phyloP scores from a whole-genome alignment of 208 protist species.

The Vickermania ingenoplastis region DNA sequence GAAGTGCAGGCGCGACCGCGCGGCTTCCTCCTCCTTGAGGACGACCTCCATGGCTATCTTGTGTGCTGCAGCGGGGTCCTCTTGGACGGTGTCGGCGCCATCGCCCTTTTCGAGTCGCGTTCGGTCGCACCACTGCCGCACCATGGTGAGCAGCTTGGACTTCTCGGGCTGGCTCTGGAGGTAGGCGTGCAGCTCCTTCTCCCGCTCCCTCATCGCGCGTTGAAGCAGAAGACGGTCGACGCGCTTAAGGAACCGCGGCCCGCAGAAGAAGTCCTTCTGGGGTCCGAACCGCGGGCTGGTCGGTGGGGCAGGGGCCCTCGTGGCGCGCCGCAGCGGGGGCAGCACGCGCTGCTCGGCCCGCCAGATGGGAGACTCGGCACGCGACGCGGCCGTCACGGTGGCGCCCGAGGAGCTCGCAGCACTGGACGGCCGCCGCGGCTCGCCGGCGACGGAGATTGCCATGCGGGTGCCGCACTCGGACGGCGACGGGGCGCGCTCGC shows the following conservation, averaged over 20 bases:
- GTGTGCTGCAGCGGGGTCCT: slow-evolving; percentile 32
- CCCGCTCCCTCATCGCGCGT: slow-evolving; percentile 10
- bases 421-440: not conserved
- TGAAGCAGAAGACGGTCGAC: slow-evolving; percentile 6
- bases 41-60: slow-evolving; percentile 21
- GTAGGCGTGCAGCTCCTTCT: slow-evolving; percentile 15
- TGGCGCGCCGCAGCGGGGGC: not conserved
- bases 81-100: slow-evolving; percentile 3
- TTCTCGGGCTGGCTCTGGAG: slow-evolving; percentile 12
- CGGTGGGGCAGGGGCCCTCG: not conserved
- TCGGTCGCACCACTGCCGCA: slow-evolving; percentile 50
- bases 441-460: not conserved
- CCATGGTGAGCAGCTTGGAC: slow-evolving; percentile 21
- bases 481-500: not conserved
- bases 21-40: slow-evolving; percentile 24
- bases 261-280: not conserved
- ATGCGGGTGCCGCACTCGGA: not conserved
- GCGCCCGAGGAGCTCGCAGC: not conserved
- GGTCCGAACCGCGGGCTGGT: not conserved
- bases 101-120: slow-evolving; percentile 7
- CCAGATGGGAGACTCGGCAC: not conserved
- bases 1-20: slow-evolving; percentile 22
- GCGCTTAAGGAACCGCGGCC: not conserved
- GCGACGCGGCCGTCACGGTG: not conserved
- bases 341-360: not conserved